Percentiles rank a stretch among this genome's conserved stretches.
phyloP scores from a whole-genome alignment of 2,329 filamentous ascomycete genomes.

The Tolypocladium endophyticum region DNA sequence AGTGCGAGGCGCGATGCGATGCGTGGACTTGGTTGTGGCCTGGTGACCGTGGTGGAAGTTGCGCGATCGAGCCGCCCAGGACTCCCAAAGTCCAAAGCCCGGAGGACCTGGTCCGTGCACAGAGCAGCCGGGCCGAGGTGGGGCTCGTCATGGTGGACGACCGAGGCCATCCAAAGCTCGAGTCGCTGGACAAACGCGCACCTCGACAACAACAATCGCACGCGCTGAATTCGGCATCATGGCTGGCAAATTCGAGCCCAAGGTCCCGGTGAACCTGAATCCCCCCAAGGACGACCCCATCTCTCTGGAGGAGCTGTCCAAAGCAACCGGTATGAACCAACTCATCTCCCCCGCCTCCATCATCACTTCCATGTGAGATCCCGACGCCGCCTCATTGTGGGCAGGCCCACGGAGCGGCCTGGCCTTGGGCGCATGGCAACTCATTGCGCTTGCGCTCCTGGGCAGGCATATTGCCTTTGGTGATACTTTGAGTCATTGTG shows the following conservation, averaged over 20 bases:
- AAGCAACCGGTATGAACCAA: constrained; percentile 62
- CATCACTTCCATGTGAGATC: not conserved
- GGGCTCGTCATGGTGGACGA: not conserved
- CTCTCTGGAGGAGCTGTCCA: constrained; percentile 64
- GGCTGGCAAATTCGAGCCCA: constrained; percentile 66
- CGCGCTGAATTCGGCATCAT: constrained; percentile 21
- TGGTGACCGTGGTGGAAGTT: not conserved
- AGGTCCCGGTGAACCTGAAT: constrained; percentile 61
- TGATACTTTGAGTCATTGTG: not conserved
- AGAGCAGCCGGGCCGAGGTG: constrained; percentile 3
- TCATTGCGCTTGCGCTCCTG: not conserved
- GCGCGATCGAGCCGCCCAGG: not conserved
- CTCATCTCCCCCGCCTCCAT: not conserved
- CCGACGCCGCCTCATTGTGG: not conserved
- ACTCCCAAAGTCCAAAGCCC: not conserved
- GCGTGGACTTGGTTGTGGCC: not conserved
- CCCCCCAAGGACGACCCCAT: constrained; percentile 86
- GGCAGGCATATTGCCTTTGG: not conserved
- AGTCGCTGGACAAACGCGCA: not conserved
- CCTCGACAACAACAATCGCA: not conserved
- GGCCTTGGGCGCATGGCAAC: not conserved
- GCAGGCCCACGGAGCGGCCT: not conserved
- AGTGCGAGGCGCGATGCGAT: not conserved
- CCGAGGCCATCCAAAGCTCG: not conserved
- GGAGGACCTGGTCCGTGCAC: constrained; percentile 8